Percentiles rank a stretch among this genome's conserved stretches.
These are phyloP conservation scores for Rubia tinctorum DNA, from an alignment of 305 asterid genomes.

Conservation along the genomic window DNA sequence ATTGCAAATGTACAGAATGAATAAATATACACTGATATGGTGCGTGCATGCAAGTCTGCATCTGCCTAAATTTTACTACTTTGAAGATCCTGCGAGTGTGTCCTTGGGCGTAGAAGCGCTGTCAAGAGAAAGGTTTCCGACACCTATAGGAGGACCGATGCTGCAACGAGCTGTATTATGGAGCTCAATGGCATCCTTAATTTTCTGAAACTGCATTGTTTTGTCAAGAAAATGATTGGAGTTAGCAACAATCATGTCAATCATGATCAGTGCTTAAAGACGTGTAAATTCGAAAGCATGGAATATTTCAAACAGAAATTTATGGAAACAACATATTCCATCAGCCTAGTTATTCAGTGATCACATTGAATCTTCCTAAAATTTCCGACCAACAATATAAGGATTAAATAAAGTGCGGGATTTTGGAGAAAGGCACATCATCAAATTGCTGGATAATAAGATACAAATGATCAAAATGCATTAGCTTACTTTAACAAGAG, in stretches of 20 bases:
- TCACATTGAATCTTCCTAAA: not conserved
- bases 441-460: not conserved
- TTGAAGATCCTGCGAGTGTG: conserved; percentile 41
- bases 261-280: not conserved
- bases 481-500: conserved; percentile 78
- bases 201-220: conserved; percentile 64
- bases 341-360: not conserved
- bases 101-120: conserved; percentile 44
- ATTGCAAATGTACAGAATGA: conserved; percentile 25
- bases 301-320: not conserved
- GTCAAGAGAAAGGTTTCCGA: conserved; percentile 66
- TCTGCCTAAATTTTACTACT: conserved; percentile 26
- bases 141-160: conserved; percentile 84
- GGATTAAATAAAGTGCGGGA: not conserved
- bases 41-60: not conserved
- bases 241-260: not conserved
- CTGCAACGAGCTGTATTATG: conserved; percentile 95
- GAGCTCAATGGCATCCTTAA: conserved; percentile 72
- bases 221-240: not conserved
- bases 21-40: conserved; percentile 10
- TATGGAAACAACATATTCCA: too few species aligned
- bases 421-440: not conserved
- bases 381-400: not conserved
- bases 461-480: not conserved
- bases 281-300: not conserved